Base-by-base conservation (phyloP, 1,284 basidiomycete species). In the Retiboletus flavoniger region DNA sequence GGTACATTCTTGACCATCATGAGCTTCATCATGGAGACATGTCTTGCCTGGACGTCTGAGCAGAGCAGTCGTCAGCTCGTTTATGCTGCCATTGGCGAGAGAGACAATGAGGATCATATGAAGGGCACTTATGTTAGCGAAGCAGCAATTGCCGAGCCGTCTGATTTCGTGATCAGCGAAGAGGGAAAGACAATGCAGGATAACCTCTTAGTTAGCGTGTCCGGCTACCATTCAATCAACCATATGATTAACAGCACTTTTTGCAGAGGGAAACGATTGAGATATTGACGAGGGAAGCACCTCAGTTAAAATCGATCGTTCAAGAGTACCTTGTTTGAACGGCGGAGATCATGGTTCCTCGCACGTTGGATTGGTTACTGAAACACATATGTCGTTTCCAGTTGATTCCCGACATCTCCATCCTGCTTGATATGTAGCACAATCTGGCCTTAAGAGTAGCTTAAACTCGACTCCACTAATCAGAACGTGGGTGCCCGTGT, bases 141-240 rank as follows among this genome's bases (percentile, higher is more conserved):
- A 0, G 57, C 63, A 11, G 26, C 58, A 1, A 60, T 78, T 3
- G 50, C 54, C 7, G 76, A 80, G 52, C 72, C 76, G 2, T 75
- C 78, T 31, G 77, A 81, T 61, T 78, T 72, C 51, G 72, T 77
- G 1, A 54, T 80, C 2, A 73, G 75, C 24, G 61, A 74, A 11
- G 68, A 75, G 21, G 81, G 80, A 0, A 61, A 63, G 56, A 59
- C 59, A 21, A 64, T 70, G 16, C 74, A 80, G 58, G 71, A 77
- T 13, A 67, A 63, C 13, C 24, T 78, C 34, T 81, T 77, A 77
- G 76, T 79, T 71, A 67, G 54, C 41, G 16, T 7, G 7, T 24
- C 5, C 4, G 1, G 6, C 10, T 7, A 10, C 13, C 8, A 13
- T 32, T 2, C 0, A 2, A 21, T 13, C 14, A 0, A 7, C 7